Conservation (phyloP, 441 rosid genomes). For the Gossypium gossypioides region DNA sequence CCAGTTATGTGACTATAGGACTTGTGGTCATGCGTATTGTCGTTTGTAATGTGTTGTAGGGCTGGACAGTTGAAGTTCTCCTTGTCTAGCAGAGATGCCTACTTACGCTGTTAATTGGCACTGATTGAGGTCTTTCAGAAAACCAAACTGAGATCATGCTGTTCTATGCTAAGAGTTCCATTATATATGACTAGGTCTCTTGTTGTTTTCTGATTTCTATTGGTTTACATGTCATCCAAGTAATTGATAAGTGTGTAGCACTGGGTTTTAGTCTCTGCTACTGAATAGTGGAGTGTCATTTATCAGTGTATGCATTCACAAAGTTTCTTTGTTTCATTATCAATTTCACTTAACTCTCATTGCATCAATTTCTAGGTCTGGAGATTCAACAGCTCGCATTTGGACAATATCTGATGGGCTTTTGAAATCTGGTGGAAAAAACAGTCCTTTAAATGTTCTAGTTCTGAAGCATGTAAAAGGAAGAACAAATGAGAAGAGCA, state of each 20-base stretch:
- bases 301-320: background rate
- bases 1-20: background rate
- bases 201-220: background rate
- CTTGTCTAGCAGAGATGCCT: background rate
- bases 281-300: background rate
- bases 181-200: background rate
- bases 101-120: background rate
- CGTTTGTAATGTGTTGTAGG: background rate
- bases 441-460: conserved; percentile 45
- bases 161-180: background rate
- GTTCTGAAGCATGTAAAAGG: conserved; percentile 91
- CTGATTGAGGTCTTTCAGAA: background rate
- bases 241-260: background rate
- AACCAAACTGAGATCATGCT: background rate
- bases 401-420: conserved; percentile 16
- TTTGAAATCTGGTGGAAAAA: conserved; percentile 40
- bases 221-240: background rate
- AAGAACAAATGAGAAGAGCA: conserved; percentile 89
- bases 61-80: conserved; percentile 1
- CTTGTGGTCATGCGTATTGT: background rate
- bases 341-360: conserved; percentile 16
- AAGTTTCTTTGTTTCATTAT: background rate
- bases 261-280: background rate
- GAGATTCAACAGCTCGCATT: conserved; percentile 33
- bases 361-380: conserved; percentile 47